Evolutionary conservation across 805 yeast genomes (phyloP).

Genomic region (Candida chilensis): DNA sequence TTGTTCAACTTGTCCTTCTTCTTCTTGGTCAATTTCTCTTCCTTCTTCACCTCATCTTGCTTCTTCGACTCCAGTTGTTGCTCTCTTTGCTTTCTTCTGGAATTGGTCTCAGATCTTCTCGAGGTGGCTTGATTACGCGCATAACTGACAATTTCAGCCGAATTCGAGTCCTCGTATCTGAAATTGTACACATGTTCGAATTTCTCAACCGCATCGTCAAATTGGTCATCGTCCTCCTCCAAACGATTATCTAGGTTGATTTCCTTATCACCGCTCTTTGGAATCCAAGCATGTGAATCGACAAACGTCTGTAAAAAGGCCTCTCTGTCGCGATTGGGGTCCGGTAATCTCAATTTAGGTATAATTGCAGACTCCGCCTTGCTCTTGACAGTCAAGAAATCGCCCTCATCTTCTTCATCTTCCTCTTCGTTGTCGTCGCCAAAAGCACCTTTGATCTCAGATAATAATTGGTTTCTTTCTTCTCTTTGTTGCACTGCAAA

Average conservation of each 20-base stretch:
- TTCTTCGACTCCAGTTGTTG: slow-evolving; percentile 46
- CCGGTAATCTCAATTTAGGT: slow-evolving; percentile 38
- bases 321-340: slow-evolving; percentile 46
- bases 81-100: slow-evolving; percentile 79
- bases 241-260: slow-evolving; percentile 33
- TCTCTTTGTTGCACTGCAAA: slow-evolving; percentile 69
- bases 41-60: slow-evolving; percentile 43
- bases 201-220: slow-evolving; percentile 85
- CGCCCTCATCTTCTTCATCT: slow-evolving; percentile 35
- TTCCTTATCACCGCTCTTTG: slow-evolving; percentile 53
- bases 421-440: slow-evolving; percentile 33
- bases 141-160: slow-evolving; percentile 87
- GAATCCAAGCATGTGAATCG: slow-evolving; percentile 83
- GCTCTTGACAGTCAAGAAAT: slow-evolving; percentile 35
- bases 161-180: slow-evolving; percentile 85
- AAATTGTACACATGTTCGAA: slow-evolving; percentile 92
- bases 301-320: slow-evolving; percentile 69
- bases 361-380: slow-evolving; percentile 12
- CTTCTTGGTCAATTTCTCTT: slow-evolving; percentile 58
- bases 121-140: slow-evolving; percentile 92
- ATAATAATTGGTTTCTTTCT: slow-evolving; percentile 62
- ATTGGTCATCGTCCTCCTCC: slow-evolving; percentile 72
- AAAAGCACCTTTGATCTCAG: slow-evolving; percentile 70
- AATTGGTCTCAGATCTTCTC: slow-evolving; percentile 66
- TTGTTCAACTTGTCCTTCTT: slow-evolving; percentile 70